A percentile compares a stretch with the other conserved stretches of the same genome.
Evolutionary conservation across 805 yeast genomes (phyloP).

Genomic region (Candida tallmaniae): DNA sequence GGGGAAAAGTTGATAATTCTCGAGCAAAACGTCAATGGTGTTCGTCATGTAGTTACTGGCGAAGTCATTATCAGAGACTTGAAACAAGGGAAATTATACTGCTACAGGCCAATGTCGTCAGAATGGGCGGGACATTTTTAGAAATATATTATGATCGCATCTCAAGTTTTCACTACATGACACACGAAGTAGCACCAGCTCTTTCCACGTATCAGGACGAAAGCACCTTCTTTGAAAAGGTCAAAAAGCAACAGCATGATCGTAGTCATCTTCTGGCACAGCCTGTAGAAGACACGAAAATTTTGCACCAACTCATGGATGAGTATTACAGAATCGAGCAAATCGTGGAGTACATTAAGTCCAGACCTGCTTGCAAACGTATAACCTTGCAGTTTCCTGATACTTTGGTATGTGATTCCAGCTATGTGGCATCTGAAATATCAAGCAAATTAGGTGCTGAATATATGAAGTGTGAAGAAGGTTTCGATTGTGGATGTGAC

Average conservation of each 20-base stretch:
- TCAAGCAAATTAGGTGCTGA: slow-evolving; percentile 26
- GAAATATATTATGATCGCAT: background rate
- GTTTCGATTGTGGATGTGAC: background rate
- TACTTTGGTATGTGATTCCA: slow-evolving; percentile 67
- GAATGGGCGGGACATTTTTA: slow-evolving; percentile 35
- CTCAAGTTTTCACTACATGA: slow-evolving; percentile 3
- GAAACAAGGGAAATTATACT: slow-evolving; percentile 38
- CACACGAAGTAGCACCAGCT: slow-evolving; percentile 51
- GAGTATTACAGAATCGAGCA: slow-evolving; percentile 55
- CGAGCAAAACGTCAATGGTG: slow-evolving; percentile 49
- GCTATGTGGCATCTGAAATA: slow-evolving; percentile 56
- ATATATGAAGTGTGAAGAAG: slow-evolving; percentile 8
- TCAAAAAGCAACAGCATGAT: slow-evolving; percentile 16
- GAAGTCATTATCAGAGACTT: slow-evolving; percentile 34
- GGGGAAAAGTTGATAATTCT: slow-evolving; percentile 30
- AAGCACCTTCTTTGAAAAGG: slow-evolving; percentile 31
- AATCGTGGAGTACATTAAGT: slow-evolving; percentile 37
- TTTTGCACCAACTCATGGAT: slow-evolving; percentile 29
- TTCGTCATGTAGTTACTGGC: slow-evolving; percentile 36
- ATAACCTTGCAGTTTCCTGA: slow-evolving; percentile 94
- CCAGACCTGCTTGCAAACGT: slow-evolving; percentile 30
- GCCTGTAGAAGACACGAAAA: slow-evolving; percentile 16
- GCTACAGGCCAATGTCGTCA: slow-evolving; percentile 45
- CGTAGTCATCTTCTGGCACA: slow-evolving; percentile 23
- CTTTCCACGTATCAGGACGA: slow-evolving; percentile 74